These are phyloP conservation scores for Fennellomyces sp. DNA, from an alignment of 371 early-diverging fungal genomes.

Conservation along the genomic window DNA sequence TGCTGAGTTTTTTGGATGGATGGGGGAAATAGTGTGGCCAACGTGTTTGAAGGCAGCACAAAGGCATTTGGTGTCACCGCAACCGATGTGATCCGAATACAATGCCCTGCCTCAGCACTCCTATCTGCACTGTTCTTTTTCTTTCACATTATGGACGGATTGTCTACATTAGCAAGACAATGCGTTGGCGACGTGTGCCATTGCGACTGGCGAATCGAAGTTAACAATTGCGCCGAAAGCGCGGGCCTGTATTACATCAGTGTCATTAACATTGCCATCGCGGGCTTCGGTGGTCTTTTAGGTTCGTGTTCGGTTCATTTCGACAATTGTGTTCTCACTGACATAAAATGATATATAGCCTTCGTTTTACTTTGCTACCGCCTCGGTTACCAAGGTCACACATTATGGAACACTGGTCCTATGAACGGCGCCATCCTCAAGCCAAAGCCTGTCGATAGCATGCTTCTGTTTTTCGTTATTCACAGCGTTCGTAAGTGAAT, in stretches of 20 bases:
- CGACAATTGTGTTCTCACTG: not conserved
- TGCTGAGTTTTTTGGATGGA: not conserved
- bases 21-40: no score
- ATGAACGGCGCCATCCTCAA: constrained; percentile 15
- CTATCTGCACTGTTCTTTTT: not conserved
- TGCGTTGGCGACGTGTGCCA: constrained; percentile 25
- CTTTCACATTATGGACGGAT: not conserved
- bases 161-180: constrained; percentile 16
- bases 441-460: constrained; percentile 28
- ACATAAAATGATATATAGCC: not conserved
- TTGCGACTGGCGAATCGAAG: constrained; percentile 36
- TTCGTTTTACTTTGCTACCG: constrained; percentile 16
- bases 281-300: constrained; percentile 21
- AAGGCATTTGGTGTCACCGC: not conserved
- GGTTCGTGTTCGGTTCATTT: constrained; percentile 10
- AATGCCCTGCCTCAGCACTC: not conserved
- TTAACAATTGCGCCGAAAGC: constrained; percentile 22
- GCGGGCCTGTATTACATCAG: constrained; percentile 22
- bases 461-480: constrained; percentile 21
- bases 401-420: constrained; percentile 14
- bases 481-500: constrained; percentile 20
- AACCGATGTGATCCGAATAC: not conserved
- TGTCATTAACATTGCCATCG: constrained; percentile 27
- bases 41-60: not conserved
- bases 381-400: constrained; percentile 14